Evolutionary conservation across 345 rosid species (phyloP).

Genomic region (Eucalyptus sp.): DNA sequence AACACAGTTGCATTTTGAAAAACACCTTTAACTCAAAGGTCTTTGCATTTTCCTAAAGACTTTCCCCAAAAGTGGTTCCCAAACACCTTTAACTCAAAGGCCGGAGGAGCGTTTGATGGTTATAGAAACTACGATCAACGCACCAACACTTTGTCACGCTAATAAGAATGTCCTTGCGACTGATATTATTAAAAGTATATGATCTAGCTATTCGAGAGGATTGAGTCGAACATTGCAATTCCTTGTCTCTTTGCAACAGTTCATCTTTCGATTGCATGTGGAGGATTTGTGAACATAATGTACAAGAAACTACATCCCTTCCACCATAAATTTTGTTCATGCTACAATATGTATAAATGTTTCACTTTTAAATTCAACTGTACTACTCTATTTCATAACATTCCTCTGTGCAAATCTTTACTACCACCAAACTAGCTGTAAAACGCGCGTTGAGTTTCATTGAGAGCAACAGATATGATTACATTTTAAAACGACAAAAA

Average conservation of each 20-base stretch:
- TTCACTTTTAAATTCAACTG: not conserved
- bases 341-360: not conserved
- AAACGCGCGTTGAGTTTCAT: not conserved
- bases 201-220: not conserved
- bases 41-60: too few species aligned
- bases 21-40: too few species aligned
- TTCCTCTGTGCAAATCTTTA: not conserved
- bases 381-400: not conserved
- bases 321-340: not conserved
- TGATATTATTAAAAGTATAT: not conserved
- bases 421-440: rapidly evolving
- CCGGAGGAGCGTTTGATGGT: not conserved
- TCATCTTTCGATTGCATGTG: rapidly evolving
- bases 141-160: rapidly evolving
- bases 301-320: not conserved
- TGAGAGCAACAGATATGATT: not conserved
- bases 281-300: not conserved
- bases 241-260: not conserved
- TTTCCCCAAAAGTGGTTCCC: too few species aligned
- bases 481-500: not conserved
- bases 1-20: too few species aligned
- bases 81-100: too few species aligned
- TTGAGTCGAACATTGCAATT: too few species aligned
- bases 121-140: not conserved
- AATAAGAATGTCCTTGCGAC: not conserved